These are phyloP conservation scores for Colletotrichum echinochloae DNA, from an alignment of 2,329 filamentous ascomycete species.

Conservation along the genomic window DNA sequence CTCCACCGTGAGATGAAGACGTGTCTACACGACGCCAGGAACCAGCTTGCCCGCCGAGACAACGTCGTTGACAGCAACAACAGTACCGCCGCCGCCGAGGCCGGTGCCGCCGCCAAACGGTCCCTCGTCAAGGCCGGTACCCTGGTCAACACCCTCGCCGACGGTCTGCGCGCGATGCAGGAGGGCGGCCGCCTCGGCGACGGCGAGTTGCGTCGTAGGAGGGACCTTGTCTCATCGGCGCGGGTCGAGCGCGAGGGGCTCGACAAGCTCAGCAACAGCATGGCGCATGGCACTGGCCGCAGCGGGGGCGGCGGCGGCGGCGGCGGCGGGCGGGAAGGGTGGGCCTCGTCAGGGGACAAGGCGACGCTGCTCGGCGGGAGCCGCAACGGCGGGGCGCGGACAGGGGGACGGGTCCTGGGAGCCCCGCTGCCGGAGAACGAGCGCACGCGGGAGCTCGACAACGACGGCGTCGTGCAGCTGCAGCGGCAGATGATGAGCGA, in stretches of 20 bases:
- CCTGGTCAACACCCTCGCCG: constrained; percentile 72
- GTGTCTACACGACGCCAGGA: constrained; percentile 74
- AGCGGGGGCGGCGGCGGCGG: constrained; percentile 57
- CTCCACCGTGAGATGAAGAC: constrained; percentile 79
- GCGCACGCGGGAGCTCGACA: constrained; percentile 81
- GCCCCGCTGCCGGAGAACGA: constrained; percentile 80
- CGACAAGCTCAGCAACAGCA: constrained; percentile 75
- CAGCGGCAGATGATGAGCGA: constrained; percentile 80
- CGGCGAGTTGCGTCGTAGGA: constrained; percentile 78
- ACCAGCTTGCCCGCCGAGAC: constrained; percentile 76
- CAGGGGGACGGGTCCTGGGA: constrained; percentile 75
- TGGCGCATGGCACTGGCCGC: constrained; percentile 48
- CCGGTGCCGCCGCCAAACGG: constrained; percentile 79
- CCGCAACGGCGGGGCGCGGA: constrained; percentile 47
- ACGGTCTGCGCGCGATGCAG: constrained; percentile 71
- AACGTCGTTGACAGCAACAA: constrained; percentile 55
- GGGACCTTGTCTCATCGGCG: constrained; percentile 77
- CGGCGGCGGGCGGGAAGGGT: constrained; percentile 63
- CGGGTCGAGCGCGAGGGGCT: constrained; percentile 81
- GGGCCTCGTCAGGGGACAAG: constrained; percentile 61
- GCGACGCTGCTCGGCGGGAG: constrained; percentile 59
- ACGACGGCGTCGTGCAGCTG: constrained; percentile 77
- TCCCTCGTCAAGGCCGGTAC: constrained; percentile 76
- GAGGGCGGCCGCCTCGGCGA: constrained; percentile 72
- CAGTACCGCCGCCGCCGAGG: constrained; percentile 65